A percentile compares a stretch with the other conserved stretches of the same genome.
Evolutionary conservation across 2,329 filamentous ascomycete genomes (phyloP).

Genomic region (Fusarium subglutinans): DNA sequence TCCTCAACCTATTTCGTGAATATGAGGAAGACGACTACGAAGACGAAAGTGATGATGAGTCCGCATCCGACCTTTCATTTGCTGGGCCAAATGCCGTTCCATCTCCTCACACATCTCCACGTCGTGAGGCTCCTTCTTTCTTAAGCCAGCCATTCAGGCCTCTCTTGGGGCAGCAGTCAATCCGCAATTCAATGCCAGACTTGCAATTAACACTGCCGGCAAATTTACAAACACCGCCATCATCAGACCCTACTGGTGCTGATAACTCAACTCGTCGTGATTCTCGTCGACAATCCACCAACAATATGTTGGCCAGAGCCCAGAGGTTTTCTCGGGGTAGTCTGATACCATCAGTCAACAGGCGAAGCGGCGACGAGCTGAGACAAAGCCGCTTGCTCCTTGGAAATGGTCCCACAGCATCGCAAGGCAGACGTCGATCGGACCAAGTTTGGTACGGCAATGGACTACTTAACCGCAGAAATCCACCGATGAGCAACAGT

Average conservation of each 20-base stretch:
- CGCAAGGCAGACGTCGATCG: slow-evolving; percentile 9
- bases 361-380: neutral
- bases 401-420: neutral
- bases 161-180: slow-evolving; percentile 2
- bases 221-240: slow-evolving; percentile 40
- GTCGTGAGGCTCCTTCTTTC: neutral
- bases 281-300: slow-evolving; percentile 3
- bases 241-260: slow-evolving; percentile 29
- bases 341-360: neutral
- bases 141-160: slow-evolving; percentile 15
- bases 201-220: neutral
- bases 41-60: neutral
- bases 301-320: neutral
- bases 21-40: slow-evolving; percentile 35
- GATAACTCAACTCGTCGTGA: slow-evolving; percentile 6
- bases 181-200: neutral
- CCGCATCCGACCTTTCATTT: neutral
- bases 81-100: slow-evolving; percentile 4
- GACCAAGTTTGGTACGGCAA: slow-evolving; percentile 19
- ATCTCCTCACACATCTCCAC: slow-evolving; percentile 9
- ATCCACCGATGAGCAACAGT: slow-evolving; percentile 4
- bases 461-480: slow-evolving; percentile 8
- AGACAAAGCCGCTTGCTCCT: slow-evolving; percentile 26
- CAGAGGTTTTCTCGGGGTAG: slow-evolving; percentile 1
- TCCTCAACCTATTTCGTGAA: slow-evolving; percentile 29